phyloP scores from a whole-genome alignment of 1,284 basidiomycete genomes.

The Pholiota adiposa region DNA sequence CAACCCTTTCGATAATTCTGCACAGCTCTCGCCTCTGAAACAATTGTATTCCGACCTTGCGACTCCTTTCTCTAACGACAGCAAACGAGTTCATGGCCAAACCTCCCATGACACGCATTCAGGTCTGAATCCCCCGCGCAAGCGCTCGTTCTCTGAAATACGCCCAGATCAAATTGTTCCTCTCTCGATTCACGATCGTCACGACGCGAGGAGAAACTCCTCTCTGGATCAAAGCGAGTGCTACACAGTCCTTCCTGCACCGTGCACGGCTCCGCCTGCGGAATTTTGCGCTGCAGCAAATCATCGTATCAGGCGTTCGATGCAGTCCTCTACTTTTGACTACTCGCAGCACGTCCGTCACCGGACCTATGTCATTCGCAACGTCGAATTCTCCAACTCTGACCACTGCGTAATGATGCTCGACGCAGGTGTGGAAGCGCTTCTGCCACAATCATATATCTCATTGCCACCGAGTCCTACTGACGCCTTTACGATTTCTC shows the following conservation, averaged over 20 bases:
- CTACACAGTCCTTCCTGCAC: not conserved
- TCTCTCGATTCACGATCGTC: not conserved
- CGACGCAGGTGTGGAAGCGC: conserved; percentile 33
- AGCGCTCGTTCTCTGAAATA: not conserved
- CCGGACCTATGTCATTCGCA: conserved; percentile 32
- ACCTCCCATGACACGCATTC: not conserved
- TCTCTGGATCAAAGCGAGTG: not conserved
- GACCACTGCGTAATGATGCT: conserved; percentile 30
- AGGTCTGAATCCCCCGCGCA: not conserved
- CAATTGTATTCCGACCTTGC: too few species aligned
- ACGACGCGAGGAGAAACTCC: not conserved
- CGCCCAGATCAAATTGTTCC: not conserved
- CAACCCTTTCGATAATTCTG: too few species aligned
- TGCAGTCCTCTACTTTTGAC: conserved; percentile 32
- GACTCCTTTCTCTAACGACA: too few species aligned
- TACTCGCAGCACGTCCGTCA: conserved; percentile 30
- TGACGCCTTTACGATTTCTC: conserved; percentile 9
- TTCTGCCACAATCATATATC: conserved; percentile 26
- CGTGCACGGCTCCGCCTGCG: conserved; percentile 20
- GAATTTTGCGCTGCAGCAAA: conserved; percentile 32
- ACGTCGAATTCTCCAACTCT: conserved; percentile 16
- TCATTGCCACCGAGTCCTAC: not conserved
- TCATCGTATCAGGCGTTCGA: conserved; percentile 23
- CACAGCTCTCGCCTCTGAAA: too few species aligned
- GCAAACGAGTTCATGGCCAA: too few species aligned